phyloP scores from a whole-genome alignment of 108 stramenopile genomes.

The Nitzschia inconspicua region DNA sequence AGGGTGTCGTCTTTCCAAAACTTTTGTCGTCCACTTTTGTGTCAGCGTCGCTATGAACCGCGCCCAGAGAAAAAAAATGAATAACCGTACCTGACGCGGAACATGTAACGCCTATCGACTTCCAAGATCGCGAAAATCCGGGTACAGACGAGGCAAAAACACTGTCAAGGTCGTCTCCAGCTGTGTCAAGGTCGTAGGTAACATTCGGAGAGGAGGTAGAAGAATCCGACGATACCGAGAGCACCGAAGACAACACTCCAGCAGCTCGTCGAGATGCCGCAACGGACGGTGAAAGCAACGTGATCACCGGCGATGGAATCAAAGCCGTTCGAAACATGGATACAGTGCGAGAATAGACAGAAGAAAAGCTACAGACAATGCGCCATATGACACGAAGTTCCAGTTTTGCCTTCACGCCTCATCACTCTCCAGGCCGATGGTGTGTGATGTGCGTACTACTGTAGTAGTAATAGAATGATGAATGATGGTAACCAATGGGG shows the following conservation, averaged over 20 bases:
- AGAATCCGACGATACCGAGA: constrained; percentile 20
- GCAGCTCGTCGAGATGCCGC: constrained; percentile 36
- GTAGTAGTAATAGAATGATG: no score
- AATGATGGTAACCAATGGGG: no score
- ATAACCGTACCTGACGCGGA: constrained; percentile 47
- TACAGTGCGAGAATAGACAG: no score
- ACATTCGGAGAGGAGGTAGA: not conserved
- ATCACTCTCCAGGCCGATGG: no score
- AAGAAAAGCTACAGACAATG: no score
- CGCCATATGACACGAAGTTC: no score
- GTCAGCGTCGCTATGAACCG: not conserved
- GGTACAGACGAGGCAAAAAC: constrained; percentile 21
- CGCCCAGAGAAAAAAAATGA: constrained; percentile 45
- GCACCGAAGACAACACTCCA: constrained; percentile 32
- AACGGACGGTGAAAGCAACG: constrained; percentile 54
- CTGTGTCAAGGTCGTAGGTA: not conserved
- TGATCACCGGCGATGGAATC: constrained; percentile 36
- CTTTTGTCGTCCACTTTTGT: not conserved
- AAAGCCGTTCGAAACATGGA: constrained; percentile 11
- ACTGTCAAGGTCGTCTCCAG: constrained; percentile 35
- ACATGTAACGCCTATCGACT: constrained; percentile 44
- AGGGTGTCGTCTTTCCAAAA: not conserved
- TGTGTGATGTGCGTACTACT: no score
- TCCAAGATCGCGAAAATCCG: constrained; percentile 36
- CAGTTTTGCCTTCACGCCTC: no score